Conservation (phyloP, 2,329 filamentous ascomycete species). For the Ceratocystis eucalypticola region DNA sequence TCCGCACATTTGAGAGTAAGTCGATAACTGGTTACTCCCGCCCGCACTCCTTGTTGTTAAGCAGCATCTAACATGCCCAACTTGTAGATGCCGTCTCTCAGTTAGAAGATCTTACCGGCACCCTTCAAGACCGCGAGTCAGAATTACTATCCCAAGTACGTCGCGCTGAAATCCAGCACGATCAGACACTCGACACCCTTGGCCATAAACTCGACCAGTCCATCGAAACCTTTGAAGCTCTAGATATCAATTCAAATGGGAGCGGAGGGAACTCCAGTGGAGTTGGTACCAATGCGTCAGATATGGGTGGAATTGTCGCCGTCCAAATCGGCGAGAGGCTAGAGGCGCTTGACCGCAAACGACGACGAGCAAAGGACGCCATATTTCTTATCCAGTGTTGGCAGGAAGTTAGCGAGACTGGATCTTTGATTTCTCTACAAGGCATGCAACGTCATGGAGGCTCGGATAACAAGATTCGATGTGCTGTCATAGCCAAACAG, state of each 20-base stretch:
- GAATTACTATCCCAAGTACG: slow-evolving; percentile 82
- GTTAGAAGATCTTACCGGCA: slow-evolving; percentile 58
- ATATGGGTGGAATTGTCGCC: slow-evolving; percentile 49
- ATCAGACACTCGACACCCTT: slow-evolving; percentile 75
- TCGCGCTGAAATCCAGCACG: slow-evolving; percentile 81
- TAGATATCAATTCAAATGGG: slow-evolving; percentile 62
- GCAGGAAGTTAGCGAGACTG: slow-evolving; percentile 85
- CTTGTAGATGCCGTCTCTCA: slow-evolving; percentile 48
- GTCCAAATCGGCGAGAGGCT: slow-evolving; percentile 89
- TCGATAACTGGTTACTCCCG: neutral
- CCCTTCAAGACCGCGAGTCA: slow-evolving; percentile 80
- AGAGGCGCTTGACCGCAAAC: slow-evolving; percentile 87
- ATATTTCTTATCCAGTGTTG: slow-evolving; percentile 94
- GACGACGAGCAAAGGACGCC: slow-evolving; percentile 78
- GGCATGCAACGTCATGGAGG: slow-evolving; percentile 74
- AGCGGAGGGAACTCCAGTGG: slow-evolving; percentile 34
- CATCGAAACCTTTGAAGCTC: slow-evolving; percentile 78
- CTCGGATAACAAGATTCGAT: slow-evolving; percentile 84
- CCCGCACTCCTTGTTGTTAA: neutral
- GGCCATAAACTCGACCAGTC: slow-evolving; percentile 83
- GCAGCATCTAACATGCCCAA: slow-evolving; percentile 22
- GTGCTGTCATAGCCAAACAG: slow-evolving; percentile 85
- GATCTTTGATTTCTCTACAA: slow-evolving; percentile 74
- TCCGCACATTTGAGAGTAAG: slow-evolving; percentile 78
- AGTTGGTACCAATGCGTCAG: slow-evolving; percentile 1